Evolutionary conservation across 352 stramenopile species (phyloP).

Genomic region (Phytophthora europaea): DNA sequence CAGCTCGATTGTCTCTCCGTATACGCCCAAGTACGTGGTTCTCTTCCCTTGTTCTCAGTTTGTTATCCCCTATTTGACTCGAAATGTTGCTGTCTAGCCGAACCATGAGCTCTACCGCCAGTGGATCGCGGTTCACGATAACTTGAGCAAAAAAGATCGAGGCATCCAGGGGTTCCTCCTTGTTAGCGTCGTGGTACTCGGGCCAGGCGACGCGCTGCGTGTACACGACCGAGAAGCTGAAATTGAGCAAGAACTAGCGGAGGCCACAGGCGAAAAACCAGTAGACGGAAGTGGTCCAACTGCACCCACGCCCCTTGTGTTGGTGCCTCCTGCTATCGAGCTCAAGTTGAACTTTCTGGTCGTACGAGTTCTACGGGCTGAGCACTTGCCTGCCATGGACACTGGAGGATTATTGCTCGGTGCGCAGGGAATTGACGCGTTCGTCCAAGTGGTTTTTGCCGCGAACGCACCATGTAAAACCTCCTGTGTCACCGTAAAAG

Average conservation of each 20-base stretch:
- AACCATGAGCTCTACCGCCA: slow-evolving; percentile 91
- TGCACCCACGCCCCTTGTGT: slow-evolving; percentile 50
- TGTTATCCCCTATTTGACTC: neutral
- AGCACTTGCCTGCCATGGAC: slow-evolving; percentile 90
- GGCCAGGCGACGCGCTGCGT: slow-evolving; percentile 69
- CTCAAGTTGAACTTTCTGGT: slow-evolving; percentile 84
- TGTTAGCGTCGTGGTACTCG: slow-evolving; percentile 74
- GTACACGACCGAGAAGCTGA: slow-evolving; percentile 81
- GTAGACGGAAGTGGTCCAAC: slow-evolving; percentile 14
- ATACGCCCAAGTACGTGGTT: slow-evolving; percentile 64
- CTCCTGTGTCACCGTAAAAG: slow-evolving; percentile 74
- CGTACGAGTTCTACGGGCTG: slow-evolving; percentile 78
- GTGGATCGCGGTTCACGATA: slow-evolving; percentile 93
- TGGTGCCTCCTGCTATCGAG: slow-evolving; percentile 84
- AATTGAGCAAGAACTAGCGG: slow-evolving; percentile 61
- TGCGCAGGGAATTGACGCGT: slow-evolving; percentile 85
- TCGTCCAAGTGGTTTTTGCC: slow-evolving; percentile 78
- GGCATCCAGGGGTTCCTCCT: slow-evolving; percentile 89
- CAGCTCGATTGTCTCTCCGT: slow-evolving; percentile 85
- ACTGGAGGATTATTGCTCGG: slow-evolving; percentile 34
- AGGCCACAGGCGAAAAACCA: slow-evolving; percentile 17
- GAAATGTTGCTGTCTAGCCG: slow-evolving; percentile 38
- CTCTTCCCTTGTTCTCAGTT: neutral
- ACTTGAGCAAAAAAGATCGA: slow-evolving; percentile 82
- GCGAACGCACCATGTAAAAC: slow-evolving; percentile 56